Base-by-base conservation (phyloP, 768 basidiomycete species). In the Amanita fuliginea region DNA sequence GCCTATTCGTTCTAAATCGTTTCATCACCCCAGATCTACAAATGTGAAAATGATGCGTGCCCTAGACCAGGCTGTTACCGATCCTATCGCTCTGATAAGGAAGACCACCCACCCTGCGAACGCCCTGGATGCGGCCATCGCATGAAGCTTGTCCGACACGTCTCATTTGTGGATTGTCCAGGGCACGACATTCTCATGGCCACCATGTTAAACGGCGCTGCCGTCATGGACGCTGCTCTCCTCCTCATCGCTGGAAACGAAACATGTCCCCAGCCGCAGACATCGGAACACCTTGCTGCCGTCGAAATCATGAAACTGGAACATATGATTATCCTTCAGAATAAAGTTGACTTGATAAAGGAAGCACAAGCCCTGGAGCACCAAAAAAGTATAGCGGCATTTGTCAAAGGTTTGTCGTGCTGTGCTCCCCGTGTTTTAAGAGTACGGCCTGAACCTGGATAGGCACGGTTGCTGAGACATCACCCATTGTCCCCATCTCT, bases 131-230 rank as follows among this genome's bases (percentile, higher is more conserved):
- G 96, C 68, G 84, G 82, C 34, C 81, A 82, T 49, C 77, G 80
- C 14, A 93, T 97, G 91, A 86, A 85, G 59, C 81, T 98, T 56
- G 62, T 97, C 55, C 84, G 94, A 56, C 96, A 99, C 60, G 94
- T 98, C 60, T 98, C 95, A 3, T 99, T 99, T 67, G 96, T 99
- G 62, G 96, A 99, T 67, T 92, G 86, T 58, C 91, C 89, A 1
- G 90, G 94, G 54, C 94, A 95, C 79, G 93, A 97, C 67, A 98
- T 99, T 82, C 83, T 99, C 66, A 99, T 99, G 96, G 96, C 96
- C 45, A 99, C 95, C 55, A 99, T 99, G 96, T 74, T 99, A 58
- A 98, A 98, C 76, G 96, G 95, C 66, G 96, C 96, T 36, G 96
- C 96, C 8, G 95, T 98, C 74, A 99, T 98, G 96, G 94, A 98